These are phyloP conservation scores for Eremothecium sinecaudum DNA, from an alignment of 1,139 yeast genomes.

Conservation along the genomic window DNA sequence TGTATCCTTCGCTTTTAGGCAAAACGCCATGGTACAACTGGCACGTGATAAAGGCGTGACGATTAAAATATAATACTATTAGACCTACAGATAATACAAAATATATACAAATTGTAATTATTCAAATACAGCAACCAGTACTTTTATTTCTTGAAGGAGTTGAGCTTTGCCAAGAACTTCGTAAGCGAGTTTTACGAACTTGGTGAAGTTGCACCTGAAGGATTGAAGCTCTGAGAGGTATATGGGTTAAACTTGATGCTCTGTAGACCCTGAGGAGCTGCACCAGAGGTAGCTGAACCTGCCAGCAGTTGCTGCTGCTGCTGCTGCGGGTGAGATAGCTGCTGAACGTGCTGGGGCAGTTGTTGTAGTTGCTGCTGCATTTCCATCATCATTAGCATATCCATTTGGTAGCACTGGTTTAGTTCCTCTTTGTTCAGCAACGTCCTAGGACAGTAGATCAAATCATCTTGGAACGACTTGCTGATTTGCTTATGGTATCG, in stretches of 20 bases:
- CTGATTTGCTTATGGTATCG: constrained; percentile 14
- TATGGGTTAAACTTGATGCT: constrained; percentile 21
- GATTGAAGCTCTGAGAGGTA: constrained; percentile 32
- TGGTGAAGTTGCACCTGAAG: constrained; percentile 11
- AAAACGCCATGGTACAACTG: too few species aligned
- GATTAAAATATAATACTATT: too few species aligned
- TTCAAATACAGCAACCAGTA: too few species aligned
- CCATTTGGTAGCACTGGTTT: constrained; percentile 16
- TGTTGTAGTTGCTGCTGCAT: constrained; percentile 8
- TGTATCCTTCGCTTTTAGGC: too few species aligned
- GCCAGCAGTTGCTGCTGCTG: constrained; percentile 12
- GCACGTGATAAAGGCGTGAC: too few species aligned
- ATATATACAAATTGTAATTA: too few species aligned
- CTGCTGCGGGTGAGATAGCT: constrained; percentile 12
- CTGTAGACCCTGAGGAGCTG: too few species aligned
- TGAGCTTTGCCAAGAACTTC: too few species aligned
- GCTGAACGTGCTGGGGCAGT: too few species aligned
- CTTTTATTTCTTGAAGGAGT: too few species aligned
- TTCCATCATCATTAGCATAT: constrained; percentile 17
- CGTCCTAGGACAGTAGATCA: constrained; percentile 24
- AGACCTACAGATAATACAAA: too few species aligned
- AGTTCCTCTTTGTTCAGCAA: constrained; percentile 18
- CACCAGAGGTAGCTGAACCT: constrained; percentile 9
- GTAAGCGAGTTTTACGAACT: constrained; percentile 1
- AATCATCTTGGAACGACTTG: constrained; percentile 26